Percentiles rank a stretch among this genome's conserved stretches.
phyloP scores from a whole-genome alignment of 257 asterid genomes.

The Apocynum venetum region DNA sequence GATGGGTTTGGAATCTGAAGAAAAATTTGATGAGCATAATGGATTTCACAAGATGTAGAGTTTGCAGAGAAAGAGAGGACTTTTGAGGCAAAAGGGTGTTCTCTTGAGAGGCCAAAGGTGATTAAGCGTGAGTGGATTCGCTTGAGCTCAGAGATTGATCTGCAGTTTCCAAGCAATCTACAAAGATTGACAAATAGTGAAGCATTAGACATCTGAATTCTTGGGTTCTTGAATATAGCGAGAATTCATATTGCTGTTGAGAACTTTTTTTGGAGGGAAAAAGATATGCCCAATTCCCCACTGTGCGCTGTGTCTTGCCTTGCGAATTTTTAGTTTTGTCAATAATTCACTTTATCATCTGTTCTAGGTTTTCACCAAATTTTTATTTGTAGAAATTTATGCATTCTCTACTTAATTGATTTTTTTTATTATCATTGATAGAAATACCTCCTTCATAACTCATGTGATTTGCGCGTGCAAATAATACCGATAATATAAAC shows the following conservation, averaged over 20 bases:
- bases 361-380: too few relatives aligned
- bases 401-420: too few relatives aligned
- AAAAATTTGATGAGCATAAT: slow-evolving; percentile 43
- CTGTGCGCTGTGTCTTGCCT: too few relatives aligned
- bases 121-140: slow-evolving; percentile 52
- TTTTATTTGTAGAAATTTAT: too few relatives aligned
- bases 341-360: too few relatives aligned
- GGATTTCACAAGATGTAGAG: slow-evolving; percentile 27
- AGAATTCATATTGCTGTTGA: background rate
- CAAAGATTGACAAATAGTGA: background rate
- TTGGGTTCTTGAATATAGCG: background rate
- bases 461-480: too few relatives aligned
- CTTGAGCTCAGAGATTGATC: slow-evolving; percentile 39
- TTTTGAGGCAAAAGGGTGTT: slow-evolving; percentile 37
- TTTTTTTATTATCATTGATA: too few relatives aligned
- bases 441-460: too few relatives aligned
- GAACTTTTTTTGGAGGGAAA: background rate
- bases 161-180: slow-evolving; percentile 35
- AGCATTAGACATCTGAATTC: background rate
- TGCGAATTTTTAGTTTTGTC: too few relatives aligned
- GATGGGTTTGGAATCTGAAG: slow-evolving; percentile 43
- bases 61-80: slow-evolving; percentile 46
- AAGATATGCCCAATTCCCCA: too few relatives aligned
- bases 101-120: slow-evolving; percentile 41
- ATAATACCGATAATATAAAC: too few relatives aligned